Evolutionary conservation across 164 flowering plant species (phyloP), one percentile per base, ranked within the genome.

Genomic region (Vitis rupestris): DNA sequence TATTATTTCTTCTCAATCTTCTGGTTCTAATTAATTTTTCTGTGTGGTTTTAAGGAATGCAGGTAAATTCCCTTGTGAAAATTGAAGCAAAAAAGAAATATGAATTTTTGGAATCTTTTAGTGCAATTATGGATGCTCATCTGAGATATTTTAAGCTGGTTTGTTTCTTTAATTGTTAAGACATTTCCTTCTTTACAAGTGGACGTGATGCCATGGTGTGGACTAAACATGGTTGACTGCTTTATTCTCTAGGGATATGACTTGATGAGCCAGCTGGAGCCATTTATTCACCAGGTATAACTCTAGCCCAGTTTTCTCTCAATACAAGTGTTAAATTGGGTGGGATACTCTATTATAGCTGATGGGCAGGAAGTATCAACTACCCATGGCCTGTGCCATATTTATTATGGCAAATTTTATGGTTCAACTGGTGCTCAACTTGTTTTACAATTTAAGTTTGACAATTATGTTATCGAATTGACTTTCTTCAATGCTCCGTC

Each of bases 41-140:
- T 72, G 49, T 71, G 10, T 71, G 80, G 70, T 71, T 64, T 73
- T 75, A 85, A 87, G 95, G 77, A 85, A 66, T 82, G 78, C 92
- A 94, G 98, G 97, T 90, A 64, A 88, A 76, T 82, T 80, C 91
- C 58, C 86, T 94, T 59, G 80, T 82, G 78, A 89, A 84, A 79
- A 70, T 94, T 74, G 97, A 94, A 83, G 81, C 93, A 48, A 94
- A 89, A 81, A 94, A 94, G 88, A 94, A 92, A 80, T 88, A 79
- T 59, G 89, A 87, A 82, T 92, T 94, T 74, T 78, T 94, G 85
- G 97, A 94, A 78, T 88, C 95, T 19, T 74, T 94, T 55, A 94
- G 97, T 82, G 95, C 97, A 63, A 87, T 88, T 30, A 92, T 92
- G 98, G 98, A 94, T 86, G 93, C 93, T 53, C 97, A 94, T 79